Base-by-base conservation (phyloP, 1,284 basidiomycete species). In the Malassezia japonica region DNA sequence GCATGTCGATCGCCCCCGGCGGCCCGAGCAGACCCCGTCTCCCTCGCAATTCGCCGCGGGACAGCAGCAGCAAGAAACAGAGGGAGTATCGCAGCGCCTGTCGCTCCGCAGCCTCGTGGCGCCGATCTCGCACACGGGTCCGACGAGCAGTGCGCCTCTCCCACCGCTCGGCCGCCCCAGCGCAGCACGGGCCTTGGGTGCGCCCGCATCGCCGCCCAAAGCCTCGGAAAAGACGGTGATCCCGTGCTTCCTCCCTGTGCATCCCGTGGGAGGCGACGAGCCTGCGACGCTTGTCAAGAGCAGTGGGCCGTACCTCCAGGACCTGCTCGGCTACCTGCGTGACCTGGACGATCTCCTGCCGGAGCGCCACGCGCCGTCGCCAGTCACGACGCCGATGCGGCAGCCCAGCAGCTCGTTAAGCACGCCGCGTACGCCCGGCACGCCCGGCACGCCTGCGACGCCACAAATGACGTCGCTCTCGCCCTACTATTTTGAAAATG, bases 291-390 rank as follows among this genome's bases (percentile, higher is more conserved):
- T 18, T 13, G 38, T 40, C 5, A 13, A 13, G 6, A 20, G 38
- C 38, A n/a, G 15, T 8, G 24, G 23, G n/a, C 6, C 32, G 23
- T 34, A 44, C 18, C 46, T 54, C n/a, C 51, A 24, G 23, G 20
- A 45, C 13, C 20, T 98, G 33, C 90, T 96, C 84, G 84, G 85
- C 15, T 96, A 96, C 74, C 79, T 98, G 18, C 83, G 83, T 64
- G 92, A 98, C 67, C 84, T 98, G 79, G 85, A 91, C 67, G 91
- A 95, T 69, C 78, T 98, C 28, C 43, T 24, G 10, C 40, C 45
- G 2, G 46, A 53, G 16, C 40, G 36, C 12, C 51, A 54, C 21
- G 33, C 24, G 9, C 31, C 29, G 10, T 8, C 21, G 39, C 39
- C 25, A n/a, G 21, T 42, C 27, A 42, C 40, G 21, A 8, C 16